Evolutionary conservation across 257 asterid species (phyloP).

Genomic region (Capsicum baccatum): DNA sequence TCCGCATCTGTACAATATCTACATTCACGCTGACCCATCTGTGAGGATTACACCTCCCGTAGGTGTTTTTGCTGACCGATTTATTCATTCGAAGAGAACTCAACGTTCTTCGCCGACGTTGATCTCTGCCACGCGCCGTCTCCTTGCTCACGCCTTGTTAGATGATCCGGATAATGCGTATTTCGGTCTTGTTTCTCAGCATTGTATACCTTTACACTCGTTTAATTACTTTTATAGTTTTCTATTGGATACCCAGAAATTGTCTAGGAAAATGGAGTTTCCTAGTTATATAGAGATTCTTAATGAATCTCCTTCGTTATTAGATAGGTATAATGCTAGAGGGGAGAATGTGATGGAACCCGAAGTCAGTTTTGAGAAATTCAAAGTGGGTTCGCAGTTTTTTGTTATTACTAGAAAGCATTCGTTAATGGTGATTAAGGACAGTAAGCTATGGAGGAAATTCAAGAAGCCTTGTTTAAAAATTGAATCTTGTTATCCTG

Average conservation of each 20-base stretch:
- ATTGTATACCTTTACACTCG: constrained; percentile 71
- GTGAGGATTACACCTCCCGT: constrained; percentile 46
- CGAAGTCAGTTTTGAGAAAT: constrained; percentile 68
- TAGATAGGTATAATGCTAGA: constrained; percentile 78
- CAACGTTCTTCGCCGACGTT: constrained; percentile 89
- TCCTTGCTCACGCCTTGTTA: constrained; percentile 69
- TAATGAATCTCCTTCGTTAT: constrained; percentile 46
- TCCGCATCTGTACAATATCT: constrained; percentile 68
- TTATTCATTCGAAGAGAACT: constrained; percentile 74
- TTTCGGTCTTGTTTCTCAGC: constrained; percentile 66
- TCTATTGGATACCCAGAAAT: constrained; percentile 62
- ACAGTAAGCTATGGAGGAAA: constrained; percentile 82
- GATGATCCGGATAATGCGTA: constrained; percentile 69
- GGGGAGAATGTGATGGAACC: constrained; percentile 79
- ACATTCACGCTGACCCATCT: constrained; percentile 81
- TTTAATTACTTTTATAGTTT: constrained; percentile 59
- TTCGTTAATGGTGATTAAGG: constrained; percentile 75
- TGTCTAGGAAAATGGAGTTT: constrained; percentile 54
- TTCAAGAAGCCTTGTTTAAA: constrained; percentile 75
- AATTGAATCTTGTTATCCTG: constrained; percentile 84
- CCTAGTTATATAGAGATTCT: constrained; percentile 73
- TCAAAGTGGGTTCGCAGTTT: constrained; percentile 85
- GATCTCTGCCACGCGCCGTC: constrained; percentile 72
- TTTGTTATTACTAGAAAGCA: constrained; percentile 71
- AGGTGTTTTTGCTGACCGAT: constrained; percentile 58